phyloP scores from a whole-genome alignment of 1,139 yeast species.

The Sugiyamaella paludigena region DNA sequence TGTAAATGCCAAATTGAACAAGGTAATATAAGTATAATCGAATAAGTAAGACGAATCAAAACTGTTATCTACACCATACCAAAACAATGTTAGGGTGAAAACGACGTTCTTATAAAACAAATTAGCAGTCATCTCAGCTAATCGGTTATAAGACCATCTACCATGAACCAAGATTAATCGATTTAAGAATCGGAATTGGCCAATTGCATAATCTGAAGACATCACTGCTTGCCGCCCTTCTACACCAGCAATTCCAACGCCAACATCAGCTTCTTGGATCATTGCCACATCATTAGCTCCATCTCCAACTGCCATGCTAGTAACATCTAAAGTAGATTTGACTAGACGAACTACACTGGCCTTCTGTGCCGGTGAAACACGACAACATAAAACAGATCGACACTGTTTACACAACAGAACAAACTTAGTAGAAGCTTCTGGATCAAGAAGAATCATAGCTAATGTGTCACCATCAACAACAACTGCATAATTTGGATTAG shows the following conservation, averaged over 20 bases:
- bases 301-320: constrained; percentile 94
- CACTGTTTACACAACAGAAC: constrained; percentile 88
- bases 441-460: constrained; percentile 56
- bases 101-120: constrained; percentile 91
- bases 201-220: constrained; percentile 97
- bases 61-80: constrained; percentile 84
- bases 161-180: constrained; percentile 87
- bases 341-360: constrained; percentile 92
- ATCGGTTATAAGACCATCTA: constrained; percentile 90
- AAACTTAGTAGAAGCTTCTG: constrained; percentile 57
- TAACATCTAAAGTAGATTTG: constrained; percentile 73
- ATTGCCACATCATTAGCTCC: constrained; percentile 98
- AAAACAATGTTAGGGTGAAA: constrained; percentile 82
- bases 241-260: constrained; percentile 97
- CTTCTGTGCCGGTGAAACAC: constrained; percentile 98
- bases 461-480: constrained; percentile 92
- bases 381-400: constrained; percentile 90
- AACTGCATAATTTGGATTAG: constrained; percentile 72
- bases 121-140: constrained; percentile 90
- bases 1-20: constrained; percentile 91
- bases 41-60: constrained; percentile 91
- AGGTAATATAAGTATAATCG: constrained; percentile 88
- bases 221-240: constrained; percentile 99
- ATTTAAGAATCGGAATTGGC: constrained; percentile 83
- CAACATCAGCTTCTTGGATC: constrained; percentile 98